Evolutionary conservation across 2,329 filamentous ascomycete species (phyloP), one percentile per base, ranked within the genome.

Genomic region (Talaromyces sp.): DNA sequence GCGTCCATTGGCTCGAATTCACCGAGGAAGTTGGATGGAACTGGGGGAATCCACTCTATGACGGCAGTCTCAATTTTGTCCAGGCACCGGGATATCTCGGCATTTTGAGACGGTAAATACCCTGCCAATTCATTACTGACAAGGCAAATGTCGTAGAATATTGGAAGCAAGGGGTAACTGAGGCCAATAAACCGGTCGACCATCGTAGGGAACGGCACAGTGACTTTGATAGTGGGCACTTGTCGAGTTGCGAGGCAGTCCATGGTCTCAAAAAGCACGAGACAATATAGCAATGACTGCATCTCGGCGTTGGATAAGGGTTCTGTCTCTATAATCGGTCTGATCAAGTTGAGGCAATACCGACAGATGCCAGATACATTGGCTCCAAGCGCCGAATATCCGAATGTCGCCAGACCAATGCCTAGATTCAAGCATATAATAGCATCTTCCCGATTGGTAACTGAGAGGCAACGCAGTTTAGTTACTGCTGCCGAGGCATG

Each of bases 251-350:
- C 54, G 2, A 61, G n/a, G 33, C 59, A 61, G 34, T 57, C 47
- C 59, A 57, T 61, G 23, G 54, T 61, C 54, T 61, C 59, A 5
- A 47, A 18, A 12, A 61, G 44, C 9, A 61, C 44, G 14, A 61
- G 34, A 40, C 56, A 61, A 9, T 57, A 56, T n/a, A 52, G 44
- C 59, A 53, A 61, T 16, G 54, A 27, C 28, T 16, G 42, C 18
- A 34, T 44, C 6, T 44, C 30, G 27, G 54, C 5, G 33, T 18
- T 57, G 34, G 33, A 34, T 33, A 44, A 16, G 6, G 47, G 18
- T 40, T 40, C 40, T 33, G 55, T 47, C 47, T 14, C 55, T 14
- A 51, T 30, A 51, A 51, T 14, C 12, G 18, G 27, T 4, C 16
- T 51, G 12, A 30, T 28, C 27, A 30, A 16, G 27, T 8, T 30